Conservation (phyloP, 2,329 filamentous ascomycete species). For the Fonsecaea pugnacius region DNA sequence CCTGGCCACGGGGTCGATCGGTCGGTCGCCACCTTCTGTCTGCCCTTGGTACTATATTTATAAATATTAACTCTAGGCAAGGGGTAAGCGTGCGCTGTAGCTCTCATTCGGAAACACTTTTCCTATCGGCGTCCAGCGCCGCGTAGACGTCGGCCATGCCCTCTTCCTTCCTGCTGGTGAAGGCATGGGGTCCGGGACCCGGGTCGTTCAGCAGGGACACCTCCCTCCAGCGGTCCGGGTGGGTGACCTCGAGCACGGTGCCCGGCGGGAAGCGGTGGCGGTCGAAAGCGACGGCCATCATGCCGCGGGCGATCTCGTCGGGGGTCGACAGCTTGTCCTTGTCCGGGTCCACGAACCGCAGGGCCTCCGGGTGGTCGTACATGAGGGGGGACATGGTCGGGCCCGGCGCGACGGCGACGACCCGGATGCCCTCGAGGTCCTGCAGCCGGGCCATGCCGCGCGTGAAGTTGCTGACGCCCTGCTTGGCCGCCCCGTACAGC, state of each 20-base stretch:
- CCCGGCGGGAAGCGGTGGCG: slow-evolving; percentile 6
- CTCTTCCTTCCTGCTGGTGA: slow-evolving; percentile 20
- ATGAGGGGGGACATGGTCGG: slow-evolving; percentile 25
- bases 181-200: slow-evolving; percentile 19
- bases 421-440: slow-evolving; percentile 54
- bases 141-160: slow-evolving; percentile 19
- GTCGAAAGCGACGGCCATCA: slow-evolving; percentile 22
- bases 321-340: slow-evolving; percentile 18
- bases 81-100: no score
- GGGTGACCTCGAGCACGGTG: slow-evolving; percentile 22
- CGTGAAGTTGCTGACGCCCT: slow-evolving; percentile 54
- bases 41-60: no score
- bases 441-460: slow-evolving; percentile 57
- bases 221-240: slow-evolving; percentile 24
- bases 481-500: slow-evolving; percentile 55
- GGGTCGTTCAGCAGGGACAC: slow-evolving; percentile 23
- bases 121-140: slow-evolving; percentile 16
- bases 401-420: slow-evolving; percentile 63
- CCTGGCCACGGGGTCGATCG: no score
- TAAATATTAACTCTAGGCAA: no score
- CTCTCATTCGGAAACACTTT: neutral
- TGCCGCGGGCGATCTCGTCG: slow-evolving; percentile 18
- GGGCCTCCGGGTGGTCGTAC: slow-evolving; percentile 23
- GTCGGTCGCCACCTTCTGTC: no score
- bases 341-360: slow-evolving; percentile 21